Percentiles rank a stretch among this genome's conserved stretches.
Evolutionary conservation across 2,329 filamentous ascomycete genomes (phyloP).

Genomic region (Coniochaeta prunicola): DNA sequence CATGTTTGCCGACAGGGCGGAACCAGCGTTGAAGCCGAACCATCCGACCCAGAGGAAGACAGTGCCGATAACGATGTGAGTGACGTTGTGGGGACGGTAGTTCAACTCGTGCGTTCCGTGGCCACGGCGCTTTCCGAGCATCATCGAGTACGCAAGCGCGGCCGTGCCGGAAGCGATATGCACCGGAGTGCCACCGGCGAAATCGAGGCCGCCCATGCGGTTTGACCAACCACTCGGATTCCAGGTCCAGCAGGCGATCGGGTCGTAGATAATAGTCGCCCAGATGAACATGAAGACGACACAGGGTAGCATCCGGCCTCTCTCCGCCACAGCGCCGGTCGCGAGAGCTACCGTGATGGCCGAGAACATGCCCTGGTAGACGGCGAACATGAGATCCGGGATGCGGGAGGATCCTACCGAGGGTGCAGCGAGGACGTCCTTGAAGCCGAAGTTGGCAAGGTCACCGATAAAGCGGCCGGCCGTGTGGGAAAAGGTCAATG

Average conservation of each 20-base stretch:
- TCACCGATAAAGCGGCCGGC: conserved; percentile 72
- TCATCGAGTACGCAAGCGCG: conserved; percentile 83
- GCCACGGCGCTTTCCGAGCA: conserved; percentile 78
- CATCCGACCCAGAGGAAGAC: conserved; percentile 94
- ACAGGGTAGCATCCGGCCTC: conserved; percentile 81
- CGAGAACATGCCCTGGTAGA: conserved; percentile 87
- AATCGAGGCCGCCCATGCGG: conserved; percentile 75
- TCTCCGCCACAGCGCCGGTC: conserved; percentile 77
- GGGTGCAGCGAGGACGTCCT: conserved; percentile 64
- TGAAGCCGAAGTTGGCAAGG: conserved; percentile 73
- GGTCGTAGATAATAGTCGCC: conserved; percentile 84
- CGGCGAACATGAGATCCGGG: conserved; percentile 76
- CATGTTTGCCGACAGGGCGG: conserved; percentile 72
- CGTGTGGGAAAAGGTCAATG: conserved; percentile 71
- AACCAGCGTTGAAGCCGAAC: conserved; percentile 93
- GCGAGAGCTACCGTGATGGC: conserved; percentile 80
- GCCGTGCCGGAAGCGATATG: conserved; percentile 80
- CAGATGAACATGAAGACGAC: conserved; percentile 92
- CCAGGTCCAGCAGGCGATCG: conserved; percentile 95
- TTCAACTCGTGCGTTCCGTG: conserved; percentile 85
- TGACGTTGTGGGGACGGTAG: conserved; percentile 88
- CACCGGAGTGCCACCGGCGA: conserved; percentile 84
- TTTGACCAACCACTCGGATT: conserved; percentile 76
- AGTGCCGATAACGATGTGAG: conserved; percentile 84
- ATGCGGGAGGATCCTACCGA: conserved; percentile 67